phyloP scores from a whole-genome alignment of 805 yeast species.

The Candida arabinofermentans region DNA sequence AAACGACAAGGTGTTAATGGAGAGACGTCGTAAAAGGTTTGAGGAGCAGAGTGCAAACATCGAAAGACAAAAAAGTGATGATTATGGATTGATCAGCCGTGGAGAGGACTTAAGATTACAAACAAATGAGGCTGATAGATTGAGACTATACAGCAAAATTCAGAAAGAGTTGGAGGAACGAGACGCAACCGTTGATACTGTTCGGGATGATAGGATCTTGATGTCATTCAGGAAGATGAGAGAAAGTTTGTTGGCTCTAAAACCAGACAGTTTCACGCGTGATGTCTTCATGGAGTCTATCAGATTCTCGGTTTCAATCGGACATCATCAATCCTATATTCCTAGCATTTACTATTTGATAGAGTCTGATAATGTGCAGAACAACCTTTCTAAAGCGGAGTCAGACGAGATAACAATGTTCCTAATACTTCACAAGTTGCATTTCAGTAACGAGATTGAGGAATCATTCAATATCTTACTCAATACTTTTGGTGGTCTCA shows the following conservation, averaged over 20 bases:
- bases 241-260: constrained; percentile 45
- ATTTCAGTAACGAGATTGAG: constrained; percentile 33
- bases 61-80: constrained; percentile 19
- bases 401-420: constrained; percentile 37
- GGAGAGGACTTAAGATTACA: constrained; percentile 53
- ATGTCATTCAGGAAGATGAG: constrained; percentile 47
- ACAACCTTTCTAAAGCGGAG: constrained; percentile 30
- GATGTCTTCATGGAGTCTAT: constrained; percentile 47
- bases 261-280: constrained; percentile 33
- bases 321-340: constrained; percentile 50
- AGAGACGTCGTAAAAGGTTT: constrained; percentile 34
- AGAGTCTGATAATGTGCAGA: constrained; percentile 16
- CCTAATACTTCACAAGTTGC: constrained; percentile 42
- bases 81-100: constrained; percentile 55
- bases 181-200: neutral
- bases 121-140: constrained; percentile 39
- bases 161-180: constrained; percentile 19
- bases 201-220: constrained; percentile 27
- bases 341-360: constrained; percentile 48
- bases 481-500: constrained; percentile 6
- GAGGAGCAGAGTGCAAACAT: constrained; percentile 18
- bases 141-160: constrained; percentile 36
- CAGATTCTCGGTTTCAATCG: constrained; percentile 39
- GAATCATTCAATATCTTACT: constrained; percentile 29
- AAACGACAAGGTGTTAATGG: constrained; percentile 8